Evolutionary conservation across 1,284 basidiomycete genomes (phyloP).

Genomic region (Trametes hirsuta): DNA sequence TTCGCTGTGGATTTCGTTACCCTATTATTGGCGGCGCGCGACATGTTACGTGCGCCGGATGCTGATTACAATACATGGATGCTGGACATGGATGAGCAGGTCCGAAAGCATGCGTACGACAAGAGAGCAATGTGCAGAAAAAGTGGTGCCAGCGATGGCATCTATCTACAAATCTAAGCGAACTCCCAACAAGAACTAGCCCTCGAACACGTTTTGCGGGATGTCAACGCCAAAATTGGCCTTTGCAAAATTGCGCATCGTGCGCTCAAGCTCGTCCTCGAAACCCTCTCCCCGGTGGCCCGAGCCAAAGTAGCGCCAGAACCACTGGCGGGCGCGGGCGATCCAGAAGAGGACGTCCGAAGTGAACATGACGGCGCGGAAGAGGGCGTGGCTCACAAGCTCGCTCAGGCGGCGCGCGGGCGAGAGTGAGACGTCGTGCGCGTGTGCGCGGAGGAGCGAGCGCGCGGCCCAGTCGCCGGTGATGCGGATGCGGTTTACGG

Average conservation of each 20-base stretch:
- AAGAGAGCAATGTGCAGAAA: background rate
- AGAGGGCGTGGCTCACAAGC: constrained; percentile 54
- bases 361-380: constrained; percentile 56
- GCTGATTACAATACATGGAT: constrained; percentile 4
- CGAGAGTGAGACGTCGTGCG: constrained; percentile 37
- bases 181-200: constrained; percentile 9
- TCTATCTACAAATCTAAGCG: background rate
- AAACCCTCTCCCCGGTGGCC: constrained; percentile 41
- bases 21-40: constrained; percentile 1
- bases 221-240: constrained; percentile 61
- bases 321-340: constrained; percentile 52
- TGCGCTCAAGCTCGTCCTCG: constrained; percentile 68
- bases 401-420: constrained; percentile 44
- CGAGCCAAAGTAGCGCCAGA: constrained; percentile 42
- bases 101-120: background rate
- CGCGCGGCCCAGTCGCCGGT: constrained; percentile 74
- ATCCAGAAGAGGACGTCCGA: constrained; percentile 63
- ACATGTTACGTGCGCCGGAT: background rate
- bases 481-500: constrained; percentile 86
- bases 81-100: background rate
- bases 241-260: constrained; percentile 62
- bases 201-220: constrained; percentile 32
- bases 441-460: constrained; percentile 47
- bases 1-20: background rate
- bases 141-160: background rate